Percentiles rank a stretch among this genome's conserved stretches.
Evolutionary conservation across 2,329 filamentous ascomycete genomes (phyloP).

Genomic region (Zymoseptoria ardabiliae): DNA sequence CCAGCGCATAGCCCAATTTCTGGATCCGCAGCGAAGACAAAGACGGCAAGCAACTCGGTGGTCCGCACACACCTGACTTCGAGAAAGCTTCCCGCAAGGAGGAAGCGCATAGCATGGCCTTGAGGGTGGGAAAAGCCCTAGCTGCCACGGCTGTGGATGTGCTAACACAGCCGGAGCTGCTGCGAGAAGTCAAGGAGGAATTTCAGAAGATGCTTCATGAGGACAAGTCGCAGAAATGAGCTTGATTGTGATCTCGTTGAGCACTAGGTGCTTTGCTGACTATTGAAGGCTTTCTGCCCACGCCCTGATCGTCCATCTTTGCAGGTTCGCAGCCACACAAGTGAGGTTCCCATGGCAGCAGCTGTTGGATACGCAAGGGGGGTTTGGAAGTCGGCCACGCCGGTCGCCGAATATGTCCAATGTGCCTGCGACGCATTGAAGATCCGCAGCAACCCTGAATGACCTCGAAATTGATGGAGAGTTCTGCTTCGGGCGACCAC

Average conservation of each 20-base stretch:
- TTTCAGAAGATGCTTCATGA: slow-evolving; percentile 17
- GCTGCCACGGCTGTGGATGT: slow-evolving; percentile 32
- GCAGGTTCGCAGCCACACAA: neutral
- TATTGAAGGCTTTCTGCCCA: too few species aligned
- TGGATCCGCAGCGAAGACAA: slow-evolving; percentile 33
- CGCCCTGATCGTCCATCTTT: neutral
- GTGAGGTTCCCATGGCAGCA: neutral
- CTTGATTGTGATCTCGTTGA: neutral
- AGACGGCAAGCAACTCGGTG: slow-evolving; percentile 27
- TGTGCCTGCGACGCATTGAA: neutral
- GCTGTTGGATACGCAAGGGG: neutral
- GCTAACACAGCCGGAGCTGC: slow-evolving; percentile 19
- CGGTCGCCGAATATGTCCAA: neutral
- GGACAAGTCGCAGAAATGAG: neutral
- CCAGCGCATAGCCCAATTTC: slow-evolving; percentile 37
- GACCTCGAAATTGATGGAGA: neutral
- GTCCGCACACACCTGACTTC: slow-evolving; percentile 37
- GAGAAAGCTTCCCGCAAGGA: slow-evolving; percentile 31
- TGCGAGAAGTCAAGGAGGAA: slow-evolving; percentile 23
- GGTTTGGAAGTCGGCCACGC: neutral
- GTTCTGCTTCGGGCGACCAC: neutral
- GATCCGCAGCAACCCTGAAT: neutral
- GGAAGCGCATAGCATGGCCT: slow-evolving; percentile 29
- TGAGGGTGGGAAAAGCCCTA: slow-evolving; percentile 32
- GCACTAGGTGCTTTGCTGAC: too few species aligned